These are phyloP conservation scores for Hemerocallis citrina DNA, from an alignment of 106 monocot genomes.

Conservation along the genomic window DNA sequence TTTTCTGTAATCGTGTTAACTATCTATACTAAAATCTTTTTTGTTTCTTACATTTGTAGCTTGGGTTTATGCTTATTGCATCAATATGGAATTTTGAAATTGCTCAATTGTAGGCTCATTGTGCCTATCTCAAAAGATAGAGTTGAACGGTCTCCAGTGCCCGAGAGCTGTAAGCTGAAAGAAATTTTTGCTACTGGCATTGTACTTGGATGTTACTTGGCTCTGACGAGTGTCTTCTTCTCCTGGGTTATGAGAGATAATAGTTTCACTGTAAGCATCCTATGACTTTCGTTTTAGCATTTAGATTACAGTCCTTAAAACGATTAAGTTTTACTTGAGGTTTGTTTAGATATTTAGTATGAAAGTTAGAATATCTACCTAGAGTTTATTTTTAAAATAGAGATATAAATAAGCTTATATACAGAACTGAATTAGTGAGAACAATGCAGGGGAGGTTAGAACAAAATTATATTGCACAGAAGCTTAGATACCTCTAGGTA, in stretches of 20 bases:
- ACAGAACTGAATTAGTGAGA: too few species aligned
- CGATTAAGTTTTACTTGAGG: too few species aligned
- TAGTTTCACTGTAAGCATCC: slow-evolving; percentile 50
- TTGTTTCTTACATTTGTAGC: slow-evolving; percentile 27
- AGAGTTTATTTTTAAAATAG: too few species aligned
- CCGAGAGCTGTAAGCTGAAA: slow-evolving; percentile 91
- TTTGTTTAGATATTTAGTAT: too few species aligned
- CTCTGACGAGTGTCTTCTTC: slow-evolving; percentile 86
- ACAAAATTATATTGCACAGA: too few species aligned
- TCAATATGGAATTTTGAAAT: slow-evolving; percentile 91
- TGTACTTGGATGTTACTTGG: slow-evolving; percentile 70
- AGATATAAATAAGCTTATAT: too few species aligned
- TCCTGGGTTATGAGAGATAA: slow-evolving; percentile 82
- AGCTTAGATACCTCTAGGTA: too few species aligned
- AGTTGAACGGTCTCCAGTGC: slow-evolving; percentile 81
- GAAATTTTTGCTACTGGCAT: slow-evolving; percentile 91
- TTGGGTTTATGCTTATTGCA: slow-evolving; percentile 89
- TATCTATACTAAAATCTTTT: background rate
- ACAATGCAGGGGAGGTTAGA: too few species aligned
- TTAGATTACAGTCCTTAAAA: too few species aligned
- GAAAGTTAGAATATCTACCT: too few species aligned
- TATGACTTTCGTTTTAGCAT: too few species aligned
- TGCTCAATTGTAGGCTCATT: slow-evolving; percentile 71
- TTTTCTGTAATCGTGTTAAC: background rate
- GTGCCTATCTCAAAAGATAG: slow-evolving; percentile 95